phyloP scores from a whole-genome alignment of 2,329 filamentous ascomycete genomes.

The Cyphellophora attinorum region DNA sequence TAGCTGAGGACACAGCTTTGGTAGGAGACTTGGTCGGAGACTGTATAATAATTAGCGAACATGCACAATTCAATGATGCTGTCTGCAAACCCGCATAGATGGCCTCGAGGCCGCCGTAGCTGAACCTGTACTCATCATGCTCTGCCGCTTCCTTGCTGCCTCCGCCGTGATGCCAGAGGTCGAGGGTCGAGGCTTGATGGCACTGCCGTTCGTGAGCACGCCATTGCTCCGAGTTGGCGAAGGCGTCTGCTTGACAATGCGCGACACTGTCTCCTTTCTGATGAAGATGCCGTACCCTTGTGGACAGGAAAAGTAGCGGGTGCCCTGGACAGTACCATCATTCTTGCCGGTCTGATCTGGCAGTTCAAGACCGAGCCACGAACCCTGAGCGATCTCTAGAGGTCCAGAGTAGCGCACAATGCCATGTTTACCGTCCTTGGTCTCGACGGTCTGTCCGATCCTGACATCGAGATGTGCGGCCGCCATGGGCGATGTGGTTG shows the following conservation, averaged over 20 bases:
- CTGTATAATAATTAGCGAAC: conserved; percentile 32
- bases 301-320: conserved; percentile 77
- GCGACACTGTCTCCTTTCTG: conserved; percentile 57
- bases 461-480: conserved; percentile 24
- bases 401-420: conserved; percentile 72
- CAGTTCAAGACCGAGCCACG: conserved; percentile 86
- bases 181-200: conserved; percentile 28
- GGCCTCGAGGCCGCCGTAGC: conserved; percentile 34
- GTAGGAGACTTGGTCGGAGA: conserved; percentile 72
- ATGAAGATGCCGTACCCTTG: conserved; percentile 75
- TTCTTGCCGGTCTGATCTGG: conserved; percentile 80
- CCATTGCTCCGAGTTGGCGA: conserved; percentile 24
- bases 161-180: conserved; percentile 41
- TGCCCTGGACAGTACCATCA: conserved; percentile 79
- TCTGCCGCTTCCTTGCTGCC: conserved; percentile 51
- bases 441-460: conserved; percentile 65
- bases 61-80: background rate
- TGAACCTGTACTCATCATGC: conserved; percentile 57
- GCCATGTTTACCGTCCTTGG: conserved; percentile 67
- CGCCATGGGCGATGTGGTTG: conserved; percentile 20
- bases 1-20: conserved; percentile 46
- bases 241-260: conserved; percentile 42
- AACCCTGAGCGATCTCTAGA: conserved; percentile 66
- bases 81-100: conserved; percentile 26
- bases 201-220: conserved; percentile 19